These are phyloP conservation scores for Penicillium sp. DNA, from an alignment of 2,329 filamentous ascomycete genomes.

Conservation along the genomic window DNA sequence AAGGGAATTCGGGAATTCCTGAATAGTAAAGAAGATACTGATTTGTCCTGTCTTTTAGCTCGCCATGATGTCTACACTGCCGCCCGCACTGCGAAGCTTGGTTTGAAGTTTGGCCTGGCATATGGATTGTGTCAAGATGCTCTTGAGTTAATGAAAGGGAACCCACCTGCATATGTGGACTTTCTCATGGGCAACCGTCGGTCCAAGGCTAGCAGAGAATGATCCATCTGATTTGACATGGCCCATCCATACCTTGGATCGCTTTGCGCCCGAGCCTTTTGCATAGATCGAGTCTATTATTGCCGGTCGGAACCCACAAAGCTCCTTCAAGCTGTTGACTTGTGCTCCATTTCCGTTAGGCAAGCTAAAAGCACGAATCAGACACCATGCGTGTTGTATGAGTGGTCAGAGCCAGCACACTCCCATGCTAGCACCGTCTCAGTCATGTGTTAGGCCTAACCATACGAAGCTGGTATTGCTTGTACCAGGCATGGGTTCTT, in stretches of 20 bases:
- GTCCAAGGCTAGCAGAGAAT: constrained; percentile 16
- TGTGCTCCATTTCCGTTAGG: not conserved
- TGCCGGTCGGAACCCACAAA: not conserved
- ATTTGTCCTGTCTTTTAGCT: constrained; percentile 49
- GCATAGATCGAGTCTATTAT: not conserved
- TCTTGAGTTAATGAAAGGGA: constrained; percentile 64
- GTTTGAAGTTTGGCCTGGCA: constrained; percentile 69
- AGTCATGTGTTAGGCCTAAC: not conserved
- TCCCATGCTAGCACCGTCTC: not conserved
- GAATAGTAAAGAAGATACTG: not conserved
- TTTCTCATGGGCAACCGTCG: constrained; percentile 52
- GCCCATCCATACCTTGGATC: not conserved
- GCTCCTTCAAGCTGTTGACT: not conserved
- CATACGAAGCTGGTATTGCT: not conserved
- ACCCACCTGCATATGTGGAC: constrained; percentile 69
- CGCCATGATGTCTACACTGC: constrained; percentile 72
- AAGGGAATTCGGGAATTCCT: constrained; percentile 35
- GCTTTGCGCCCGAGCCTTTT: not conserved
- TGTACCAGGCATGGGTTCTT: not conserved
- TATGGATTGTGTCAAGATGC: constrained; percentile 80
- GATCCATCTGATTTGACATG: constrained; percentile 11
- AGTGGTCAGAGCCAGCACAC: not conserved
- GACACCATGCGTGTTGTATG: not conserved
- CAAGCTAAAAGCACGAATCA: not conserved
- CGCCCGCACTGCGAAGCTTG: constrained; percentile 72